Percentiles rank a stretch among this genome's conserved stretches.
These are phyloP conservation scores for Xerocomellus intermedius DNA, from an alignment of 768 basidiomycete genomes.

Conservation along the genomic window DNA sequence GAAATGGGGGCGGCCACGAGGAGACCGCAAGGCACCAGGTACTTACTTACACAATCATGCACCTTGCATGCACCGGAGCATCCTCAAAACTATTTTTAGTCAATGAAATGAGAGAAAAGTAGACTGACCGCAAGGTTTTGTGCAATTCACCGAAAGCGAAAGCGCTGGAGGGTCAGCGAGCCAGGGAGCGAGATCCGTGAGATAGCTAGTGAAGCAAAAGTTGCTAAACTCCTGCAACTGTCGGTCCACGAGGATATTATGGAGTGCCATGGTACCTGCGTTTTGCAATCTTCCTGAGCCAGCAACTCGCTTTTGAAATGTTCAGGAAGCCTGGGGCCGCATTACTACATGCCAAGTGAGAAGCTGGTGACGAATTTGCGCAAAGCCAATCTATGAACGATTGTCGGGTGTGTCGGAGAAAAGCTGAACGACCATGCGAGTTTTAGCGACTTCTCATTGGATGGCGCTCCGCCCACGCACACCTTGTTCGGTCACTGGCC, in stretches of 20 bases:
- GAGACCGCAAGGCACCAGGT: slow-evolving; percentile 11
- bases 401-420: slow-evolving; percentile 5
- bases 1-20: slow-evolving; percentile 20
- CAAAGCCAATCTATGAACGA: neutral
- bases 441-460: slow-evolving; percentile 12
- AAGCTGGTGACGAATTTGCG: neutral
- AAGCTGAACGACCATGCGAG: neutral
- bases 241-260: neutral
- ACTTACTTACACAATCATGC: slow-evolving; percentile 16
- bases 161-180: neutral
- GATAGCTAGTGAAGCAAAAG: neutral
- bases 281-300: neutral
- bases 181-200: neutral
- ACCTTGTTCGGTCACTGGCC: neutral
- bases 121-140: neutral
- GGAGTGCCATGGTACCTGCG: neutral
- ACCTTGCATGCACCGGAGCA: neutral
- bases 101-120: neutral
- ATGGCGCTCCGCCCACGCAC: neutral
- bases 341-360: neutral
- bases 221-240: neutral
- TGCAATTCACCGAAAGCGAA: neutral
- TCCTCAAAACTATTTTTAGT: neutral
- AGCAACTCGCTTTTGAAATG: neutral
- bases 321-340: neutral